Evolutionary conservation across 1,139 yeast genomes (phyloP), one percentile per base, ranked within the genome.

Genomic region (Pichia sp.): DNA sequence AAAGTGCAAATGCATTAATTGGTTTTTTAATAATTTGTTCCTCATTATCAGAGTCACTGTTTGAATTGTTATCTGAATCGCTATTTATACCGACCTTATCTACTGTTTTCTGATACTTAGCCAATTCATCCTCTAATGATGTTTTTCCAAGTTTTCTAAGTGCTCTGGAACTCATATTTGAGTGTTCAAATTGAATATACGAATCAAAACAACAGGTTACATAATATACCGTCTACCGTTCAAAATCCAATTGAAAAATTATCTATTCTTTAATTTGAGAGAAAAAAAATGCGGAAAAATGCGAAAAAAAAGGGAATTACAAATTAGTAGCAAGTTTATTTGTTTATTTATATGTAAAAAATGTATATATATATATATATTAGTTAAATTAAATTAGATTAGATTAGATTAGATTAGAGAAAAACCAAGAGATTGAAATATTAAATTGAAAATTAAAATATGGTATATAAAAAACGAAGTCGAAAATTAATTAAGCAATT

Each of bases 141-240:
- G 71, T 70, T 47, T 64, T 65, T 45, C 72, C 74, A 11, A 80
- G 64, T 51, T 76, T 71, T 55, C 76, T 73, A 46, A 82, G 64
- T 8, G 84, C 85, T 59, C 89, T 71, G 2, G 84, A 78, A 68
- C 89, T 81, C 92, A 82, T 81, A 38, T 8, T 10, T 20, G 23
- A 9, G 5, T 11, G 20, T 31, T 7, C 24, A 31, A 31, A 22
- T 5, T 26, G 28, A 26, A 26, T 6, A 7, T 7, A 9, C 28
- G 9, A 26, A 26, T 26, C 28, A 16, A 16, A 16, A 16, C 16
- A 16, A 16, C 16, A 16, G 16, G 16, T 16, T 16, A 16, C 16
- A 16, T 16, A 16, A 16, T 16, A 16, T 16, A 16, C 16, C 16
- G 16, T 16, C 16, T 16, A 16, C 16, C 16, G 16, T 16, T 16